These are phyloP conservation scores for Colletotrichum sansevieriae DNA, from an alignment of 2,329 filamentous ascomycete genomes.

Conservation along the genomic window DNA sequence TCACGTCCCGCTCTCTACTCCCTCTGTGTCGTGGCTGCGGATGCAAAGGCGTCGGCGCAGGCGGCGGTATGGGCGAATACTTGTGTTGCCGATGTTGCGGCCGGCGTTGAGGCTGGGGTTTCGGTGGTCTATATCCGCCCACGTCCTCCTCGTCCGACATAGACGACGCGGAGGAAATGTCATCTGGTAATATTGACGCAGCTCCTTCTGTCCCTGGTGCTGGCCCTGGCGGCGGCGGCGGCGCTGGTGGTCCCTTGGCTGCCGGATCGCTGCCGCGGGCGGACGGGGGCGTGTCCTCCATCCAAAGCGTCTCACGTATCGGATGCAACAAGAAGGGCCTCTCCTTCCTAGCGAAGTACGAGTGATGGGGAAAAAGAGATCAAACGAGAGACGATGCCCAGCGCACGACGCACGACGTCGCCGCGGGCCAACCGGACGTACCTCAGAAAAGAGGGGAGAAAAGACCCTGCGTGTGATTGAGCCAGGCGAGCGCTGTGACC, in stretches of 20 bases:
- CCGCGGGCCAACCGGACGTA: no score
- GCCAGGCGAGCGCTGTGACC: no score
- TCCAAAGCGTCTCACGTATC: slow-evolving; percentile 17
- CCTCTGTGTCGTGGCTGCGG: slow-evolving; percentile 2
- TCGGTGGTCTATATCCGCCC: slow-evolving; percentile 35
- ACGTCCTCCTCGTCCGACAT: slow-evolving; percentile 36
- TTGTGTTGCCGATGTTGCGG: slow-evolving; percentile 1
- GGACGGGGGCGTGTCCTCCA: slow-evolving; percentile 24
- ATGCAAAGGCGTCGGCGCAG: slow-evolving; percentile 20
- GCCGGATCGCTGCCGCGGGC: slow-evolving; percentile 30
- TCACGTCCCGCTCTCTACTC: slow-evolving; percentile 30
- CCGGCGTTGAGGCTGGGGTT: slow-evolving; percentile 29
- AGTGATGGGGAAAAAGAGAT: not conserved
- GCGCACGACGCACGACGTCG: no score
- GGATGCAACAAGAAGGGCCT: not conserved
- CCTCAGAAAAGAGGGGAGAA: no score
- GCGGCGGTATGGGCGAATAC: slow-evolving; percentile 4
- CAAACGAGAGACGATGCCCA: no score
- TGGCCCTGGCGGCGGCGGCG: slow-evolving; percentile 9
- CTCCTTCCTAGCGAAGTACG: not conserved
- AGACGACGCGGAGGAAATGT: slow-evolving; percentile 24
- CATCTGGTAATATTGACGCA: slow-evolving; percentile 13
- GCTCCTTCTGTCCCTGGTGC: not conserved
- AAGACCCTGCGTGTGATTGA: no score
- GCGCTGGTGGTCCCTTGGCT: slow-evolving; percentile 7